Conservation (phyloP, 768 basidiomycete species). For the Mrakia frigida region DNA sequence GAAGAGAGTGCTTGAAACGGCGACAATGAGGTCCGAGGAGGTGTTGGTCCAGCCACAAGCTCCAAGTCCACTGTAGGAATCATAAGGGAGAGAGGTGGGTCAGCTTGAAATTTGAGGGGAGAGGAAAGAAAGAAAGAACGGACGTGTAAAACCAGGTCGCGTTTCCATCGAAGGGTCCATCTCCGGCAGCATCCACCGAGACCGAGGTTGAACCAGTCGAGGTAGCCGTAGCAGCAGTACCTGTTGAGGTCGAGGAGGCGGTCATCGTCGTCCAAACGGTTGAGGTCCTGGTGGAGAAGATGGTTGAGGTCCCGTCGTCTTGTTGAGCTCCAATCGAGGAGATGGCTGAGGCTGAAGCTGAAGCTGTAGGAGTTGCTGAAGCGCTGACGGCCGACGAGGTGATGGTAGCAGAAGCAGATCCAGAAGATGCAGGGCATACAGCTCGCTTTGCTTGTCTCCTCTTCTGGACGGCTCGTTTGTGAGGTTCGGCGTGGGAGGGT, state of each 20-base stretch:
- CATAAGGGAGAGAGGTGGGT: conserved; percentile 35
- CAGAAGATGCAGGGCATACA: background rate
- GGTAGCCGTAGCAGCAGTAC: conserved; percentile 27
- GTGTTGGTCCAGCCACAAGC: conserved; percentile 60
- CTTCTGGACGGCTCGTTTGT: background rate
- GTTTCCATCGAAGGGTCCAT: conserved; percentile 53
- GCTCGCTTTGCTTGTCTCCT: background rate
- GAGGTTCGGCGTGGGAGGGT: background rate
- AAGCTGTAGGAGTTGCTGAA: background rate
- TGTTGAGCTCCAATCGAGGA: too few relatives aligned
- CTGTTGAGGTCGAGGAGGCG: conserved; percentile 24
- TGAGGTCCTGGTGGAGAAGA: conserved; percentile 14
- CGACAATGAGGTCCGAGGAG: conserved; percentile 55
- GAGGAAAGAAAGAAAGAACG: background rate
- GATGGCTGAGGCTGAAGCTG: background rate
- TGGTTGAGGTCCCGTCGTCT: conserved; percentile 33
- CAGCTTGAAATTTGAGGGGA: conserved; percentile 13
- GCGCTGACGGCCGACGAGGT: background rate
- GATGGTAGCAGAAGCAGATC: background rate
- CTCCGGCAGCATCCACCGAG: conserved; percentile 40
- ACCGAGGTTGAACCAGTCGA: conserved; percentile 26
- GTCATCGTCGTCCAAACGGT: conserved; percentile 17
- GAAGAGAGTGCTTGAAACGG: conserved; percentile 56
- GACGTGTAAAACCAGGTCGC: conserved; percentile 41
- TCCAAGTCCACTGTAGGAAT: conserved; percentile 55